Base-by-base conservation (phyloP, 495 filamentous ascomycete genomes). In the Penicillium steckii region DNA sequence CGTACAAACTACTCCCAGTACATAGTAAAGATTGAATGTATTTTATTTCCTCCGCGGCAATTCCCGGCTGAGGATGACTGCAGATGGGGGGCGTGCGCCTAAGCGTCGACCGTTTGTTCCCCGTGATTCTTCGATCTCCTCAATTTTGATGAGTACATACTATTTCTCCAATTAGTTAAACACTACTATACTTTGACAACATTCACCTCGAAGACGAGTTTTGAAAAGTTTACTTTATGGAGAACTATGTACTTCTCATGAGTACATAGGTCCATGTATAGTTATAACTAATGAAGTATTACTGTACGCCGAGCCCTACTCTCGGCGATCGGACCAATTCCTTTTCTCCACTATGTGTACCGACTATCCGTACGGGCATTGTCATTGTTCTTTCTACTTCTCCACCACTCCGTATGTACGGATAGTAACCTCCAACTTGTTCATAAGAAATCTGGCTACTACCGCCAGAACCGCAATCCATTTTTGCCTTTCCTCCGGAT, bases 41-140 rank as follows among this genome's bases (percentile, higher is more conserved):
- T n/a, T n/a, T 32, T 12, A 32, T 32, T 13, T 32, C 35, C 35
- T 40, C 17, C 40, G 43, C 59, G 59, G 59, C 55, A 62, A 62
- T 62, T 59, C 52, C 59, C 59, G 59, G 59, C 48, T 38, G 49
- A 52, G 41, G 37, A 45, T 38, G 35, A 56, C 55, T 19, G 30
- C 46, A 37, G 47, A 32, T 56, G 49, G 47, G 52, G 52, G 55
- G 50, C 50, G 40, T 47, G 52, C 53, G 60, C 48, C 55, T 59
- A 62, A 59, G 61, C 61, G 61, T 50, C 37, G 12, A n/a, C n/a
- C n/a, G n/a, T n/a, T n/a, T n/a, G n/a, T n/a, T n/a, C n/a, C n/a
- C n/a, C n/a, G n/a, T n/a, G n/a, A n/a, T n/a, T n/a, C n/a, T n/a
- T n/a, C n/a, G n/a, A n/a, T 46, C 8, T 24, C 22, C 44, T n/a